Conservation (phyloP, 1,284 basidiomycete species). For the Trametes hirsuta region DNA sequence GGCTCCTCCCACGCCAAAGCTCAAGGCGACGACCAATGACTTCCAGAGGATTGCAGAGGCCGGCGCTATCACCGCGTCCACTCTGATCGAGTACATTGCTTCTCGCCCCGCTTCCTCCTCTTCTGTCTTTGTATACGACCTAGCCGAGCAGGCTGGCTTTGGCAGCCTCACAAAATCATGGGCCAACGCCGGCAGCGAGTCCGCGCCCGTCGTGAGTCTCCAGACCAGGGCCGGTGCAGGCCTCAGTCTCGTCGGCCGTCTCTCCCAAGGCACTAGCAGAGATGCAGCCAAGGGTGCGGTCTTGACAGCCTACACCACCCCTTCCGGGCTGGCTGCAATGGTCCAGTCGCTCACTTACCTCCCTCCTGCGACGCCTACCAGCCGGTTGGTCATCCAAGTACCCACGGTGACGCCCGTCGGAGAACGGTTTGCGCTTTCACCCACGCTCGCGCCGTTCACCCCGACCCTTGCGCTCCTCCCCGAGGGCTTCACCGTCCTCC, state of each 20-base stretch:
- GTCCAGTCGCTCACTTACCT: slow-evolving; percentile 69
- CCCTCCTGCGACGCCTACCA: slow-evolving; percentile 59
- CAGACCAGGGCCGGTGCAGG: slow-evolving; percentile 92
- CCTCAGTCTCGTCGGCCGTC: slow-evolving; percentile 78
- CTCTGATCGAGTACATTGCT: slow-evolving; percentile 67
- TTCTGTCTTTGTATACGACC: slow-evolving; percentile 77
- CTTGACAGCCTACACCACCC: slow-evolving; percentile 78
- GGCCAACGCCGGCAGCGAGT: slow-evolving; percentile 40
- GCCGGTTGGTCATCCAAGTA: slow-evolving; percentile 79
- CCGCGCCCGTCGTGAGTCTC: slow-evolving; percentile 66
- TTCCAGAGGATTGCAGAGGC: slow-evolving; percentile 29
- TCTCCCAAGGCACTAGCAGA: slow-evolving; percentile 77
- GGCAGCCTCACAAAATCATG: slow-evolving; percentile 70
- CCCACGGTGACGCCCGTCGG: slow-evolving; percentile 70
- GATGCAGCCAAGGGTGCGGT: slow-evolving; percentile 59
- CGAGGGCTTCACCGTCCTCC: slow-evolving; percentile 72
- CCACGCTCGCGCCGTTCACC: slow-evolving; percentile 71
- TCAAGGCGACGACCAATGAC: slow-evolving; percentile 27
- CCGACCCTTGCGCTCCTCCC: slow-evolving; percentile 65
- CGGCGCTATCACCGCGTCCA: slow-evolving; percentile 52
- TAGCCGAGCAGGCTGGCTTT: slow-evolving; percentile 80
- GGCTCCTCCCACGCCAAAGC: slow-evolving; percentile 33
- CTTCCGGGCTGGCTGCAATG: slow-evolving; percentile 78
- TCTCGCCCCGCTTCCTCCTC: slow-evolving; percentile 59
- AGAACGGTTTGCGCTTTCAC: slow-evolving; percentile 69